Evolutionary conservation across 176 grass and related monocot species (phyloP), one percentile per base, ranked within the genome.

Genomic region (Eleusine coracana): DNA sequence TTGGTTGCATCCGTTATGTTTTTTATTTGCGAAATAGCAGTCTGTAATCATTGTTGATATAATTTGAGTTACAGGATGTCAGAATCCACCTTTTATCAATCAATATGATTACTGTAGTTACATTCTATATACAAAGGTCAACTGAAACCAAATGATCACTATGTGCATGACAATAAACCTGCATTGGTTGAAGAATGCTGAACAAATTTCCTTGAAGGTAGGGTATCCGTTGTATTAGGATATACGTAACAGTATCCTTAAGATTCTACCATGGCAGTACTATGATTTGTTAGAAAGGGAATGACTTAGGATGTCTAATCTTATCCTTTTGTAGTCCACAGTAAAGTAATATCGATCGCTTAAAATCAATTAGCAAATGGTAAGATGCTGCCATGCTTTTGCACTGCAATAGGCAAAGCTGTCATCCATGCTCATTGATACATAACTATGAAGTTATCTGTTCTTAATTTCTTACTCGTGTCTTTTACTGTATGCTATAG

Each of bases 401-500:
- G 4, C 16, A 56, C 51, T 58, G 36, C 0, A 2, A 20, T 42
- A n/a, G n/a, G n/a, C n/a, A n/a, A n/a, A n/a, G n/a, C n/a, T n/a
- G n/a, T n/a, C n/a, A n/a, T n/a, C n/a, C n/a, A n/a, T 42, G 39
- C 5, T 21, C 48, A 70, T 80, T 55, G 39, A 14, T 51, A 36
- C 1, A 0, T 29, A 10, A 28, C 46, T 78, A 5, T 18, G 25
- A 14, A 58, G 31, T 44, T 74, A 31, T 41, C 39, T 38, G 15
- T 68, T 62, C 68, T 59, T 34, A 34, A 34, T 34, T 21, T 20
- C 61, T 10, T 27, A 44, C 2, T 75, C 31, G 31, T 34, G 5
- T 15, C n/a, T 71, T 41, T 67, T 46, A 37, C n/a, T 69, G 12
- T 79, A 60, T 89, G 51, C 77, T 56, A 63, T 81, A 99, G 96